Evolutionary conservation across 2,329 filamentous ascomycete genomes (phyloP), one percentile per base, ranked within the genome.

Genomic region (Penicillium corylophilum): DNA sequence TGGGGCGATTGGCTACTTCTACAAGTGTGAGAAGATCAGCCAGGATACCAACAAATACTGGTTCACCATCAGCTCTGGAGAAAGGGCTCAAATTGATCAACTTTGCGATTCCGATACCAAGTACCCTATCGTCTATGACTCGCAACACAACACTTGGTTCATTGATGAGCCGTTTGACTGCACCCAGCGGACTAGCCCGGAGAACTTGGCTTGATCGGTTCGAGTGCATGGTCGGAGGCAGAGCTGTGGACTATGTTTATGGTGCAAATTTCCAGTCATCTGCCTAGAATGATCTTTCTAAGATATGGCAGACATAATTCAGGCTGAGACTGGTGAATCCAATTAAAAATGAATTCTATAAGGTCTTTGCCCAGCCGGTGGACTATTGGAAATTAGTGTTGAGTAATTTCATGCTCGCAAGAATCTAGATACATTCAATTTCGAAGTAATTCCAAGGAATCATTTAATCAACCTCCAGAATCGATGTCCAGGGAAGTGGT

Each of bases 131-230:
- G 53, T 61, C 7, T 55, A 48, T 16, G 58, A 62, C 28, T 43
- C 48, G 38, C 60, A 62, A 40, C 58, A 60, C 29, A 44, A 51
- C 18, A 58, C 58, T 18, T 62, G 60, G 60, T 62, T 55, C 26
- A 44, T 62, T 44, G 60, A 62, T 47, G 60, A 62, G 50, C 60
- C 60, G 2, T 61, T 62, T 23, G 50, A 59, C 39, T 62, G 60
- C 28, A 61, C 57, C 24, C 54, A 51, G 42, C 54, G 56, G 10
- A 56, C 56, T 15, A 41, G 48, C 13, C 57, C 60, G 1, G 35
- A 31, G 2, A 48, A 45, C 24, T 40, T 43, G n/a, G 35, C 43
- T 16, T 44, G 16, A 24, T 43, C 28, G 24, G 9, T 16, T 16
- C 31, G n/a, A 6, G 31, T 1, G 8, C 5, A n/a, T 40, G 18